phyloP scores from a whole-genome alignment of 257 asterid species.

The Nicotiana tabacum region DNA sequence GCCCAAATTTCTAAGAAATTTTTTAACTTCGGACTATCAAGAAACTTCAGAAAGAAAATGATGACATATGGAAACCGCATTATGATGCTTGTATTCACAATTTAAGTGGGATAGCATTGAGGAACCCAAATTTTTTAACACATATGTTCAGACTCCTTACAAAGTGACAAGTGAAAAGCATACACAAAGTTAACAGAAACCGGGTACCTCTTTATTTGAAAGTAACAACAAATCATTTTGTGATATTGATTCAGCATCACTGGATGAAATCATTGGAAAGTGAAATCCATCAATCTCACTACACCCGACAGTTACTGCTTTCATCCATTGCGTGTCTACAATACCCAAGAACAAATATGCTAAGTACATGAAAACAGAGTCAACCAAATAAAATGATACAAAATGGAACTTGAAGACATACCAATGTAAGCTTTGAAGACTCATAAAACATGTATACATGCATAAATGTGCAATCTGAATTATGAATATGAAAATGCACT shows the following conservation, averaged over 20 bases:
- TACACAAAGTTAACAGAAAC: not conserved
- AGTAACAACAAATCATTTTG: slow-evolving; percentile 78
- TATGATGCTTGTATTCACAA: not conserved
- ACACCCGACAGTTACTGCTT: slow-evolving; percentile 46
- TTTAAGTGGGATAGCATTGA: not conserved
- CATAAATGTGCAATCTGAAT: not conserved
- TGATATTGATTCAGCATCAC: slow-evolving; percentile 32
- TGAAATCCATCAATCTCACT: slow-evolving; percentile 72
- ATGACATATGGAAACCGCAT: not conserved
- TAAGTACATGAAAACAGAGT: not conserved
- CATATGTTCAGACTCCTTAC: not conserved
- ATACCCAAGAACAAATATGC: slow-evolving; percentile 14
- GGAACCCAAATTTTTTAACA: not conserved
- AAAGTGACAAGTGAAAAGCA: not conserved
- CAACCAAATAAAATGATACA: slow-evolving; percentile 4
- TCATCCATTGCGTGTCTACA: slow-evolving; percentile 52
- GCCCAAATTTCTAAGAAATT: not conserved
- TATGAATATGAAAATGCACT: not conserved
- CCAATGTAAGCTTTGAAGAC: not conserved
- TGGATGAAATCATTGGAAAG: slow-evolving; percentile 48
- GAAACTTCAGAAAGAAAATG: not conserved
- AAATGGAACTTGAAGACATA: not conserved
- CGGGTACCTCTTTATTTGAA: slow-evolving; percentile 56
- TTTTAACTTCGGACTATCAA: not conserved
- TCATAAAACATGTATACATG: not conserved